Percentiles rank a stretch among this genome's conserved stretches.
Conservation (phyloP, 2,329 filamentous ascomycete genomes). For the Mariannaea elegans region DNA sequence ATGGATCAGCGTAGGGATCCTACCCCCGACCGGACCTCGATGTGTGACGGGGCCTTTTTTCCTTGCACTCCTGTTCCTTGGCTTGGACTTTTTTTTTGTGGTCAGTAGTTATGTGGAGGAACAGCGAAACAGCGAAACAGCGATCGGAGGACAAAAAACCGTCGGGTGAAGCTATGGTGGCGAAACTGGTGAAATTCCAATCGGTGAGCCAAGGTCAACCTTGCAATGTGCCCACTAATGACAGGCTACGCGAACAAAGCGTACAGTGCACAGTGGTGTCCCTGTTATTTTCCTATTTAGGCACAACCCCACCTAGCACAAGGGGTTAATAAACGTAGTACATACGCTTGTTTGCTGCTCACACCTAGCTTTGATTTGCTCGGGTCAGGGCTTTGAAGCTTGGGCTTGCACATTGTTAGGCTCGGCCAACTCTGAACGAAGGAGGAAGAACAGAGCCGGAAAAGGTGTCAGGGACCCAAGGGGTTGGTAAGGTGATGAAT, state of each 20-base stretch:
- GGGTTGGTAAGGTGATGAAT: no score
- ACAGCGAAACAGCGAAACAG: no score
- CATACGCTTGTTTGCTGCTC: conserved; percentile 18
- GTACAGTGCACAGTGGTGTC: neutral
- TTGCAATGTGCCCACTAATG: conserved; percentile 23
- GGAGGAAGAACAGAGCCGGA: neutral
- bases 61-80: neutral
- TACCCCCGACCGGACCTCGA: conserved; percentile 9
- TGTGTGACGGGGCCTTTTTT: conserved; percentile 6
- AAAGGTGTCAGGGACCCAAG: no score
- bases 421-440: neutral
- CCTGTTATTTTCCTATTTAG: neutral
- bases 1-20: conserved; percentile 20
- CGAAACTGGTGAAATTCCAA: conserved; percentile 31
- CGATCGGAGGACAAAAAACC: conserved; percentile 15
- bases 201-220: conserved; percentile 33
- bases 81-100: neutral
- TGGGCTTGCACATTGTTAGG: neutral
- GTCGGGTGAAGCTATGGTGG: conserved; percentile 26
- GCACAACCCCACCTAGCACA: neutral
- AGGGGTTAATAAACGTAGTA: conserved; percentile 4
- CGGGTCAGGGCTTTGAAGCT: neutral
- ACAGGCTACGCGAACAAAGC: neutral
- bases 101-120: neutral
- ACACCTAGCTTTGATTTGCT: neutral